Evolutionary conservation across 495 filamentous ascomycete species (phyloP).

Genomic region (Neurospora sp.): DNA sequence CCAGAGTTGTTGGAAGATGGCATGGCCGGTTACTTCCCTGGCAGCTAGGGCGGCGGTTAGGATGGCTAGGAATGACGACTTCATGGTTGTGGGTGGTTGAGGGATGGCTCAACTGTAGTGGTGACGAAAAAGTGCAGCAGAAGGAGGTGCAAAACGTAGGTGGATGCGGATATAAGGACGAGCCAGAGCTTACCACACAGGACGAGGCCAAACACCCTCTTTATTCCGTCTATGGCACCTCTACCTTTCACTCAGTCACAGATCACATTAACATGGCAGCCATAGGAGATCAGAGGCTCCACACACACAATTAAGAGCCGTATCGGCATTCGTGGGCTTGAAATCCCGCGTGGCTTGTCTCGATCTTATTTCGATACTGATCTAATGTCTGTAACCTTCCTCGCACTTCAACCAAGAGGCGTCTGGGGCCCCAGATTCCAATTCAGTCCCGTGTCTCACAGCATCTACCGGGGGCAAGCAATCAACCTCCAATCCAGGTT

Average conservation of each 20-base stretch:
- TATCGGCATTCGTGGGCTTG: background rate
- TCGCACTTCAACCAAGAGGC: background rate
- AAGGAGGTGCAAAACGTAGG: background rate
- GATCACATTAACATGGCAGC: no score
- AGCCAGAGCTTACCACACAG: background rate
- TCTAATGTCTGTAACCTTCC: background rate
- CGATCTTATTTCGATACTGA: background rate
- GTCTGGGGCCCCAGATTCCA: background rate
- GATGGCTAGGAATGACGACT: constrained; percentile 22
- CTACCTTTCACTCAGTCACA: background rate
- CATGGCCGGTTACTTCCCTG: constrained; percentile 31
- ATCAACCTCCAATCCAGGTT: background rate
- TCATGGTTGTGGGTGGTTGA: constrained; percentile 20
- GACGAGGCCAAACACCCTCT: background rate
- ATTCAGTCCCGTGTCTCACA: no score
- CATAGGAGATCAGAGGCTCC: no score
- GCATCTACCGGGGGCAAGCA: background rate
- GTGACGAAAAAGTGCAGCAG: background rate
- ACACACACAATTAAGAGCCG: background rate
- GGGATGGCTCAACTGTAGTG: background rate
- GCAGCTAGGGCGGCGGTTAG: constrained; percentile 20
- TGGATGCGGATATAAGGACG: background rate
- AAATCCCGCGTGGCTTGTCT: background rate
- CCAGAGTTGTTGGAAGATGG: constrained; percentile 44
- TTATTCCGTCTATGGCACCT: background rate